phyloP scores from a whole-genome alignment of 768 basidiomycete species.

The Kwoniella pini region DNA sequence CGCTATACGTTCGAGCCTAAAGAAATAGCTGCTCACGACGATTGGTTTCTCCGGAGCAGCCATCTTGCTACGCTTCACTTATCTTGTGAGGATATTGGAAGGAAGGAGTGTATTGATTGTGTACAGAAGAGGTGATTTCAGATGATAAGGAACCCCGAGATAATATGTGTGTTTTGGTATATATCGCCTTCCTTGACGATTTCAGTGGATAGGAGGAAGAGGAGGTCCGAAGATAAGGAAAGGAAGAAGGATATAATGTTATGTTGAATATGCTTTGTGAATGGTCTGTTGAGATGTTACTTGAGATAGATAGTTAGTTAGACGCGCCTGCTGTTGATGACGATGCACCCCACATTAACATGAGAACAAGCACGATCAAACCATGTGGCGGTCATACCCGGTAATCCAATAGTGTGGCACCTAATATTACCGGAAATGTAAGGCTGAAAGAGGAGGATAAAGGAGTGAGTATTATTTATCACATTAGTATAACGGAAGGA shows the following conservation, averaged over 20 bases:
- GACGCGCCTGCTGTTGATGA: constrained; percentile 2
- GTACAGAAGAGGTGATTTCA: no score
- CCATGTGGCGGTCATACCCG: constrained; percentile 10
- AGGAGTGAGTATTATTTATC: no score
- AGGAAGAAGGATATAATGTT: background rate
- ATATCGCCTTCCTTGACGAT: no score
- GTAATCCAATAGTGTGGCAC: background rate
- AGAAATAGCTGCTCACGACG: constrained; percentile 33
- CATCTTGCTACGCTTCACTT: constrained; percentile 8
- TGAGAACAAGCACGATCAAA: background rate
- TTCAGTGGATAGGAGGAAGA: no score
- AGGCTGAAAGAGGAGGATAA: background rate
- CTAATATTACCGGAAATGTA: background rate
- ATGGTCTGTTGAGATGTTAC: background rate
- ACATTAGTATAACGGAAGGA: no score
- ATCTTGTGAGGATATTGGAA: background rate
- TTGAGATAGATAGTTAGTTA: background rate
- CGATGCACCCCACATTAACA: constrained; percentile 4
- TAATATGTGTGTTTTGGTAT: no score
- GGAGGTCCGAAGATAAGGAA: background rate
- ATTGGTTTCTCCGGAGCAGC: constrained; percentile 47
- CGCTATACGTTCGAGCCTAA: no score
- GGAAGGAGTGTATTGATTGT: background rate
- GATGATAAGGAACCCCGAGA: no score
- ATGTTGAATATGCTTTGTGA: no score